Percentiles rank a stretch among this genome's conserved stretches.
These are phyloP conservation scores for Entomortierella lignicola DNA, from an alignment of 192 early-diverging fungal species.

Conservation along the genomic window DNA sequence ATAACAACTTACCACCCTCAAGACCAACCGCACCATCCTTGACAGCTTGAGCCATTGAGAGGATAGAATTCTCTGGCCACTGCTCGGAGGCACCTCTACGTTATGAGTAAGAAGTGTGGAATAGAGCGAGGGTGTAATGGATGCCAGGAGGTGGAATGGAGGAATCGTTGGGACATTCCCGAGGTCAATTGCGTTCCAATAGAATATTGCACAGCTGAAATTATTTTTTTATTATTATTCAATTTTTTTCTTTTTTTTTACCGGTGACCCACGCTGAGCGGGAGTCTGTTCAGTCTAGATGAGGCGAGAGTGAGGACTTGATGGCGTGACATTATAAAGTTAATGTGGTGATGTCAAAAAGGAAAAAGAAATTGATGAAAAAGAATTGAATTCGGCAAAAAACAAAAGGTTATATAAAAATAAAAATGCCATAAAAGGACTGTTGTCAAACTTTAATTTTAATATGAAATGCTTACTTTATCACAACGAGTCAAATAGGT, in stretches of 20 bases:
- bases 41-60: constrained; percentile 62
- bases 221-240: too few species aligned
- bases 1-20: constrained; percentile 61
- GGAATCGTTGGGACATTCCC: not conserved
- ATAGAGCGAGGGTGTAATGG: not conserved
- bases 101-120: not conserved
- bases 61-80: constrained; percentile 68
- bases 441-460: too few species aligned
- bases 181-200: not conserved
- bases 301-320: constrained; percentile 40
- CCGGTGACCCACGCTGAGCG: constrained; percentile 40
- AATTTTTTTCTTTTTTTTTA: constrained; percentile 16
- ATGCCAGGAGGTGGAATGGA: not conserved
- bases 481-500: too few species aligned
- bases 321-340: constrained; percentile 23
- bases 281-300: constrained; percentile 29
- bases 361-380: too few species aligned
- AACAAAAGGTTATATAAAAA: too few species aligned
- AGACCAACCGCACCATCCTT: constrained; percentile 62
- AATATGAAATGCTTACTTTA: too few species aligned
- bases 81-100: constrained; percentile 61
- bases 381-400: too few species aligned
- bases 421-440: too few species aligned
- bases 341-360: too few species aligned
- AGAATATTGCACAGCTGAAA: not conserved